A percentile compares a stretch with the other conserved stretches of the same genome.
Conservation (phyloP, 1,284 basidiomycete species). For the Sanghuangporus sanghuang region DNA sequence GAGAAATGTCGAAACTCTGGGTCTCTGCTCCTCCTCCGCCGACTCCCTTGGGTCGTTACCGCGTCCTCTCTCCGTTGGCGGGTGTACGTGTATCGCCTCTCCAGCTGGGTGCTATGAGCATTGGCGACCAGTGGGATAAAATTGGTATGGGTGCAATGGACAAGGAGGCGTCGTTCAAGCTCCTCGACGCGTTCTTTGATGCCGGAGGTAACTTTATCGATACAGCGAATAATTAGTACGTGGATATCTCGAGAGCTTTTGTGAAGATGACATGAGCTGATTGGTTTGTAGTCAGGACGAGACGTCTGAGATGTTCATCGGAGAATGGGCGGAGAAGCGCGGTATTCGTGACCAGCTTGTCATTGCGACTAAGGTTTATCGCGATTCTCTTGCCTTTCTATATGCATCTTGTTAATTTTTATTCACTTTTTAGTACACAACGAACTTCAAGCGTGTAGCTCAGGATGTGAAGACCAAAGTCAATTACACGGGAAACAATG, state of each 20-base stretch:
- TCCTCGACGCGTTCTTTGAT: conserved; percentile 21
- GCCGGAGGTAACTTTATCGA: conserved; percentile 25
- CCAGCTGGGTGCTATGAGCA: conserved; percentile 43
- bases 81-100: conserved; percentile 35
- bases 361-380: conserved; percentile 35
- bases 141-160: conserved; percentile 16
- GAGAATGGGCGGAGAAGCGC: conserved; percentile 38
- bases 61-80: conserved; percentile 12
- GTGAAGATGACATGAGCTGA: too few relatives aligned
- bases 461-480: conserved; percentile 22
- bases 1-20: conserved; percentile 1
- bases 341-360: conserved; percentile 39
- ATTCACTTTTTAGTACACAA: conserved; percentile 29
- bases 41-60: conserved; percentile 12
- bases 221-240: conserved; percentile 29
- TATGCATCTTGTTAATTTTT: conserved; percentile 34
- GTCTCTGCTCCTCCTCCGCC: conserved; percentile 2
- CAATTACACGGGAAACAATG: conserved; percentile 33
- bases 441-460: conserved; percentile 25
- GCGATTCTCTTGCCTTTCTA: conserved; percentile 20
- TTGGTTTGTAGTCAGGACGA: conserved; percentile 25
- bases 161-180: conserved; percentile 20
- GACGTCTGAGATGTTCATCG: conserved; percentile 30
- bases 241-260: neutral
- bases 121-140: conserved; percentile 35